Base-by-base conservation (phyloP, 2,329 filamentous ascomycete species). In the Hymenoscyphus linearis region DNA sequence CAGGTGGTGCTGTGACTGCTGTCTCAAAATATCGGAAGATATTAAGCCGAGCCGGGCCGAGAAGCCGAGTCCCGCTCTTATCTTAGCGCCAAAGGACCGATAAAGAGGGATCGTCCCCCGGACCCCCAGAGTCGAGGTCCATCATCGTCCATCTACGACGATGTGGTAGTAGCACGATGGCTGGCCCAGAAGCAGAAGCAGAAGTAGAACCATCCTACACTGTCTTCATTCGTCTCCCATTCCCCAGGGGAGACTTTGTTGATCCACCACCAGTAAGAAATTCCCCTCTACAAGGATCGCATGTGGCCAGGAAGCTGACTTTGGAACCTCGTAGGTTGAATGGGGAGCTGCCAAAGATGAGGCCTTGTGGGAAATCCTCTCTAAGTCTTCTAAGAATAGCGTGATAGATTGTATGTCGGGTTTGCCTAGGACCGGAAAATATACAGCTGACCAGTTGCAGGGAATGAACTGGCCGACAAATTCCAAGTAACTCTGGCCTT, bases 331-430 rank as follows among this genome's bases (percentile, higher is more conserved):
- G 16, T 57, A 96, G 91, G 87, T 95, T 60, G 85, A 91, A 74
- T 99, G 95, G 95, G 87, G 93, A 75, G 82, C 88, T 1, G 79
- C 82, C 25, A 98, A 97, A 74, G 95, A 98, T 71, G 89, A 91
- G 62, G 86, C 86, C 10, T 77, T 99, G 16, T 99, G 95, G 95
- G 90, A 90, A 74, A 85, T 96, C 57, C 83, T 98, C 5, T 96
- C 92, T 0, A 87, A 87, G 64, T 86, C 88, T 35, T 86, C 90
- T 25, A 91, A 91, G 72, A 89, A 86, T 57, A 83, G 82, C 61
- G 89, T 96, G 71, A 86, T 97, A 71, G 86, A 98, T 73, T 99
- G 93, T 96, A 79, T 74, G 80, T 70, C 27, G 44, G 40, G 37
- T 54, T 52, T 44, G 56, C 18, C 12, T 59, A 22, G 9, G 2